phyloP scores from a whole-genome alignment of 352 stramenopile genomes.

The Phytophthora ohioensis region DNA sequence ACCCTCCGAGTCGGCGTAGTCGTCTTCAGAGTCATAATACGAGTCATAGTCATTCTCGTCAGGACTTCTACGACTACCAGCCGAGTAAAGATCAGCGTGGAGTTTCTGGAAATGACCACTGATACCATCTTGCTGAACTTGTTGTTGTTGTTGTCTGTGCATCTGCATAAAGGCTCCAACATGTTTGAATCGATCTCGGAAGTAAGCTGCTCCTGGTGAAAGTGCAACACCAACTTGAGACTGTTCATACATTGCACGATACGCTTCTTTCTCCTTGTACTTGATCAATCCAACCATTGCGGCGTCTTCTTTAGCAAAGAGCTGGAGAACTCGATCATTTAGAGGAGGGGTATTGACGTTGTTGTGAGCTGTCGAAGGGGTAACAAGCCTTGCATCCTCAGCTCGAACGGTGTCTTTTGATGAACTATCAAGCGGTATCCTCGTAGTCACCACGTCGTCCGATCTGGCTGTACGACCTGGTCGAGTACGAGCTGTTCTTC shows the following conservation, averaged over 20 bases:
- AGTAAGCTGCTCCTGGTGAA: constrained; percentile 58
- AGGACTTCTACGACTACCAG: constrained; percentile 3
- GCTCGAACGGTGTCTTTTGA: constrained; percentile 12
- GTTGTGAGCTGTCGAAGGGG: constrained; percentile 1
- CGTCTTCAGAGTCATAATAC: constrained; percentile 24
- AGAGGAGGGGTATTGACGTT: not conserved
- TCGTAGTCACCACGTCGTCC: constrained; percentile 7
- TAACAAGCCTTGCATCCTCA: constrained; percentile 10
- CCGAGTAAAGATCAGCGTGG: constrained; percentile 51
- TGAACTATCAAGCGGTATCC: not conserved
- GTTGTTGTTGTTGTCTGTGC: constrained; percentile 37
- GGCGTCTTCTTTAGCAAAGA: constrained; percentile 67
- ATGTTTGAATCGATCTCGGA: constrained; percentile 78
- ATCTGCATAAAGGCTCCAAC: constrained; percentile 56
- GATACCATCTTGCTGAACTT: constrained; percentile 51
- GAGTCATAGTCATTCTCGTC: constrained; percentile 18
- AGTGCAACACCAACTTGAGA: constrained; percentile 51
- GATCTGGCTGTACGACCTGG: constrained; percentile 15
- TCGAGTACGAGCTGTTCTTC: constrained; percentile 21
- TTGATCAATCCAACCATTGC: constrained; percentile 69
- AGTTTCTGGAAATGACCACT: constrained; percentile 72
- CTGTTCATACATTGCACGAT: constrained; percentile 43
- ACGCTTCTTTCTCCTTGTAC: constrained; percentile 65
- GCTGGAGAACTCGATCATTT: constrained; percentile 46
- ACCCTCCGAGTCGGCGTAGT: constrained; percentile 23